Evolutionary conservation across 495 filamentous ascomycete genomes (phyloP).

Genomic region (Trichoderma reesei): DNA sequence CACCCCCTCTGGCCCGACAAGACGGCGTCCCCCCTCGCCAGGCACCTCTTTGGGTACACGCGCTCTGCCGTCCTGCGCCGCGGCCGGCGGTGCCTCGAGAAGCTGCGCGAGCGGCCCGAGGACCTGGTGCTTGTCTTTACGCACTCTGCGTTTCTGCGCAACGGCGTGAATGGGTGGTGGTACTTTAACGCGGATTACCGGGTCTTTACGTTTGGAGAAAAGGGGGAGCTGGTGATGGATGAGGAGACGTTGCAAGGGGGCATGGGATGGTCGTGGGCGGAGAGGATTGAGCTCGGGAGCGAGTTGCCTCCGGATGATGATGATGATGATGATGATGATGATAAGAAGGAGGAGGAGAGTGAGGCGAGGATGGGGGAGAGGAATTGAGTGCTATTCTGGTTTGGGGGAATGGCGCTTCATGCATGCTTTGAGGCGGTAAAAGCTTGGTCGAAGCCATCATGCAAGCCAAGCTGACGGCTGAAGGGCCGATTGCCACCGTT

Average conservation of each 20-base stretch:
- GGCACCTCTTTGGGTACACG: slow-evolving; percentile 35
- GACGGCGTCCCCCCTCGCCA: slow-evolving; percentile 27
- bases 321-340: not conserved
- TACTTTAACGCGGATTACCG: slow-evolving; percentile 54
- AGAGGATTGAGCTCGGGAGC: not conserved
- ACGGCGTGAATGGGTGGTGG: slow-evolving; percentile 34
- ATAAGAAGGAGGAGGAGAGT: too few relatives aligned
- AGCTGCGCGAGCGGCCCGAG: slow-evolving; percentile 42
- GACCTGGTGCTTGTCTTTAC: slow-evolving; percentile 52
- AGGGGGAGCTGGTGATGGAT: slow-evolving; percentile 28
- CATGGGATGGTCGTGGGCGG: slow-evolving; percentile 15
- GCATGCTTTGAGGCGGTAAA: too few relatives aligned
- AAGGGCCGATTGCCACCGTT: too few relatives aligned
- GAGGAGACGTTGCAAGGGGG: slow-evolving; percentile 30
- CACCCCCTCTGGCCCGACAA: slow-evolving; percentile 50
- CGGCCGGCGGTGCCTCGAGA: slow-evolving; percentile 36
- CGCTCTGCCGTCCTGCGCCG: slow-evolving; percentile 36
- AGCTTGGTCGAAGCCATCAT: too few relatives aligned
- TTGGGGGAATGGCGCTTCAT: too few relatives aligned
- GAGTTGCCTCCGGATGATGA: not conserved
- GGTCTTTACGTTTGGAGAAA: slow-evolving; percentile 45
- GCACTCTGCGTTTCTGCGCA: slow-evolving; percentile 48
- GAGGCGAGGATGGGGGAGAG: too few relatives aligned
- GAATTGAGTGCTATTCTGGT: too few relatives aligned
- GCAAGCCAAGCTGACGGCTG: too few relatives aligned